Evolutionary conservation across 1,139 yeast species (phyloP), one percentile per base, ranked within the genome.

Genomic region (Nakaseomyces uthaithaninus): DNA sequence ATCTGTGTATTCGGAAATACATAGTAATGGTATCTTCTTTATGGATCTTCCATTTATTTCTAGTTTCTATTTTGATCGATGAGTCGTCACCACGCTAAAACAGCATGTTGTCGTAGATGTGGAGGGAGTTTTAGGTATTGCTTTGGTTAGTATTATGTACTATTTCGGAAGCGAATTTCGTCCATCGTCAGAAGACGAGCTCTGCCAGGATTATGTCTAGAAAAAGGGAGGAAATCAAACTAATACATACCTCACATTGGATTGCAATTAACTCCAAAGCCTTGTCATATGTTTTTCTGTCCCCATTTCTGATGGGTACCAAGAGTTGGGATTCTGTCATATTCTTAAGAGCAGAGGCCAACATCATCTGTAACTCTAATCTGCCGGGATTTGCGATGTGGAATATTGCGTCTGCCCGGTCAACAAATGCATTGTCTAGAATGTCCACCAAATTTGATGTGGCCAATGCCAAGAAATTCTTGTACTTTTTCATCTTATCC

Each of bases 341-440:
- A 12, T 48, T 52, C 15, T 48, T 42, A 4, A 60, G 46, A 7
- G 52, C 47, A 1, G 54, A 47, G 1, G 40, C 26, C 14, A 64
- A 33, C 12, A 64, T 63, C 19, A 47, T 38, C 9, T 41, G 42
- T 7, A 62, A 56, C 0, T 59, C 59, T 4, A 34, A 20, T 34
- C 38, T 38, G 1, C 58, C 47, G 8, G 70, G 70, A 18, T 45
- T 53, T 2, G 55, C 53, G 5, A 66, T 50, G 31, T 44, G 46
- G 41, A 63, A 63, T 1, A 53, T 42, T 4, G 54, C 59, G 40
- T 63, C 68, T 3, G 64, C 62, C 33, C 71, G 52, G 48, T 66
- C 70, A 4, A 63, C 33, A 41, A 66, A 65, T 1, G 71, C 67
- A 1, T 56, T 50, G 44, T 65, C 68, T 9, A 65, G 42, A 1